phyloP scores from a whole-genome alignment of 192 early-diverging fungal genomes.

The Backusella tuberculispora region DNA sequence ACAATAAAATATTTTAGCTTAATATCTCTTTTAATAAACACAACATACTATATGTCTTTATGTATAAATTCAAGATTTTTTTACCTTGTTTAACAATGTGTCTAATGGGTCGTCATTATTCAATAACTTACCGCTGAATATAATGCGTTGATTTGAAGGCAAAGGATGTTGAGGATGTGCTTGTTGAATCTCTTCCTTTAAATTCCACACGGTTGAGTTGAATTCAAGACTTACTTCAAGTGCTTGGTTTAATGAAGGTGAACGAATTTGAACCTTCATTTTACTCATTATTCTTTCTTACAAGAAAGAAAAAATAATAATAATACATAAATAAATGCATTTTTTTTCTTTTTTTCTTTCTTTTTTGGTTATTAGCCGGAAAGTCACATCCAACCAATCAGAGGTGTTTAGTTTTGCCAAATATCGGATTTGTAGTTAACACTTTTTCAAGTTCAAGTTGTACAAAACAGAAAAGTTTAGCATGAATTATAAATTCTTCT shows the following conservation, averaged over 20 bases:
- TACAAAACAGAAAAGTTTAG: too few relatives aligned
- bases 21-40: background rate
- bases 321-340: too few relatives aligned
- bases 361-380: too few relatives aligned
- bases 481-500: too few relatives aligned
- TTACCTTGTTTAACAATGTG: slow-evolving; percentile 33
- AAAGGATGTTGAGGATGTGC: slow-evolving; percentile 37
- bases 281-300: background rate
- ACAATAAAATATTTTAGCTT: too few relatives aligned
- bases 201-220: slow-evolving; percentile 17
- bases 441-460: too few relatives aligned
- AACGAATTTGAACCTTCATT: slow-evolving; percentile 13
- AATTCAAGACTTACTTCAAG: slow-evolving; percentile 2
- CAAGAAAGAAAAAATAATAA: too few relatives aligned
- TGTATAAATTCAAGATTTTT: background rate
- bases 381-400: too few relatives aligned
- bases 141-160: slow-evolving; percentile 37
- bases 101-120: slow-evolving; percentile 22
- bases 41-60: background rate
- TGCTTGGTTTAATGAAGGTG: slow-evolving; percentile 36
- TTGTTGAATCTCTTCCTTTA: slow-evolving; percentile 31
- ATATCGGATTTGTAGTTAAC: too few relatives aligned
- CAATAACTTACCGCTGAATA: slow-evolving; percentile 38
- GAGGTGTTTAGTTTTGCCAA: too few relatives aligned
- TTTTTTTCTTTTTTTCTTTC: too few relatives aligned